Base-by-base conservation (phyloP, 148 eudicot genomes). In the Nepenthes mirabilis region DNA sequence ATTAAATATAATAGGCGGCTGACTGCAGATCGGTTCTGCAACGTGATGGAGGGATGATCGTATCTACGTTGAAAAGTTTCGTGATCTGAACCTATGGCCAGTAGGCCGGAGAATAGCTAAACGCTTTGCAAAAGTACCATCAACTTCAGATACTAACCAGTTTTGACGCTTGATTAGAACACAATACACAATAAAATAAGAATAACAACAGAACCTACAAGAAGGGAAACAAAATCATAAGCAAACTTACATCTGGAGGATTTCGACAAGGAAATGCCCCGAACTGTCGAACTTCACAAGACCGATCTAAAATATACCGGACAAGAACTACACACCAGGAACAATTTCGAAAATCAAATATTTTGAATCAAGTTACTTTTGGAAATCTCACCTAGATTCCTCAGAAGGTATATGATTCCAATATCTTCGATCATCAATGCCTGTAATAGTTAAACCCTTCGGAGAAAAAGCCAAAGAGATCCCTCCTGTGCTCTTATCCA, bases 371-470 rank as follows among this genome's bases (percentile, higher is more conserved):
- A 8, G 13, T 14, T 12, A n/a, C 43, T 57, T 14, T 43, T 23
- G 23, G 12, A 33, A 36, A 14, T 33, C 83, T 78, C 70, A 89
- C 96, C 90, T 83, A 33, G 83, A 78, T 68, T 82, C 80, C 1
- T 75, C 80, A 10, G 78, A 64, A 37, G 74, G 72, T 40, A 81
- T 51, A 9, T 72, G 80, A 43, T 61, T 78, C 86, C 86, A 81
- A 55, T 78, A 81, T 78, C 86, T 78, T 37, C 86, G 62, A 70
- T 81, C 86, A 72, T 78, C 82, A 13, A 81, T 75, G 23, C 86
- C 86, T 3, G 80, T 81, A 5, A 81, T 75, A 2, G 78, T 66
- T 54, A 81, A 48, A 23, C 80, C 82, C 68, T 63, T 72, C 1
- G 78, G 74, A 34, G 86, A 78, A 34, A 81, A 70, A 3, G 78